A percentile compares a stretch with the other conserved stretches of the same genome.
Evolutionary conservation across 2,329 filamentous ascomycete species (phyloP).

Genomic region (Madurella mycetomatis): DNA sequence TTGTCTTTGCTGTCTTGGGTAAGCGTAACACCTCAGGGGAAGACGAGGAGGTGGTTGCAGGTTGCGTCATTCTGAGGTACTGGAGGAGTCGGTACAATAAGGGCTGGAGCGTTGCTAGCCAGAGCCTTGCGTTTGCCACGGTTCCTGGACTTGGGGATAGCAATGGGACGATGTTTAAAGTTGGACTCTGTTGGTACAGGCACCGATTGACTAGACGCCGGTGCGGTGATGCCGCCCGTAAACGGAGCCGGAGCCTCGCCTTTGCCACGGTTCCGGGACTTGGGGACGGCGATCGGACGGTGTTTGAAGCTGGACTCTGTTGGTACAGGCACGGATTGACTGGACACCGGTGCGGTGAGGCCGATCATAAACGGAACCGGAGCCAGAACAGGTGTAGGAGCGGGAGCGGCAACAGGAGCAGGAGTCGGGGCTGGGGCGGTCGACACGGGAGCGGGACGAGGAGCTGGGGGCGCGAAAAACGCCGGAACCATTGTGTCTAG

Average conservation of each 20-base stretch:
- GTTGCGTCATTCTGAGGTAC: neutral
- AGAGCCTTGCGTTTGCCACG: neutral
- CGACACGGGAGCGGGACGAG: neutral
- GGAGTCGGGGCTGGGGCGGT: neutral
- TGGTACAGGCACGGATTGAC: neutral
- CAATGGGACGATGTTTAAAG: neutral
- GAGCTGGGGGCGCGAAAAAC: neutral
- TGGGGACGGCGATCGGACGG: neutral
- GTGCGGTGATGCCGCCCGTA: too few relatives aligned
- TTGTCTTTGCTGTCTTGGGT: too few relatives aligned
- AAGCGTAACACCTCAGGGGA: neutral
- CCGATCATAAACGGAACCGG: too few relatives aligned
- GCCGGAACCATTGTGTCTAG: neutral
- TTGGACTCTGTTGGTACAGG: neutral
- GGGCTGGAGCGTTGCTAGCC: too few relatives aligned
- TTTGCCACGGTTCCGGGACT: neutral
- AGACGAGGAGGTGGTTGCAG: neutral
- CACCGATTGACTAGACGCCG: too few relatives aligned
- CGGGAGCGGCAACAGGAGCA: too few relatives aligned
- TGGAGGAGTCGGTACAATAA: neutral
- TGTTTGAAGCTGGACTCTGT: neutral
- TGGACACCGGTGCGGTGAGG: too few relatives aligned
- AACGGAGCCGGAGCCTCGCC: neutral
- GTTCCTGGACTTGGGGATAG: neutral
- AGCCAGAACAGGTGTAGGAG: too few relatives aligned